Evolutionary conservation across 2,329 filamentous ascomycete genomes (phyloP).

Genomic region (Pseudogymnoascus sp.): DNA sequence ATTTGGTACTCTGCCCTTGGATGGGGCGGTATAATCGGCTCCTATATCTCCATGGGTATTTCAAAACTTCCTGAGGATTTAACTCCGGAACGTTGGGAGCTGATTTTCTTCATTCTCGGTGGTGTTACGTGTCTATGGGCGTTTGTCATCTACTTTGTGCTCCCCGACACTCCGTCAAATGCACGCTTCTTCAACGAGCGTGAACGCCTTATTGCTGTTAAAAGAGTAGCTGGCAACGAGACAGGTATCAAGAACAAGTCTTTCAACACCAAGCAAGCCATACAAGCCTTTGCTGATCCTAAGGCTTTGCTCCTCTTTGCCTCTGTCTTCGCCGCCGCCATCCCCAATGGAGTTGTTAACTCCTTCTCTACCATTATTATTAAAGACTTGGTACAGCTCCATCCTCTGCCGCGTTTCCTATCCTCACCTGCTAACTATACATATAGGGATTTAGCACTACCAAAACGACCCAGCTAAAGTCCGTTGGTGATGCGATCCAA

Average conservation of each 20-base stretch:
- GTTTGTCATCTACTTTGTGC: slow-evolving; percentile 25
- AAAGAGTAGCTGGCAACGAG: slow-evolving; percentile 28
- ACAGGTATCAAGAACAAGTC: slow-evolving; percentile 32
- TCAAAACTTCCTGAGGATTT: slow-evolving; percentile 23
- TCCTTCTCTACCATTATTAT: slow-evolving; percentile 33
- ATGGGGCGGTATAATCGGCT: slow-evolving; percentile 29
- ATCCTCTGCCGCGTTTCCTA: background rate
- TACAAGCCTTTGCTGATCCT: slow-evolving; percentile 25
- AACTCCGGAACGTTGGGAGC: slow-evolving; percentile 27
- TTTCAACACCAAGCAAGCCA: slow-evolving; percentile 26
- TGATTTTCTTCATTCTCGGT: slow-evolving; percentile 30
- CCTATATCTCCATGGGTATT: slow-evolving; percentile 30
- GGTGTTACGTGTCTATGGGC: slow-evolving; percentile 30
- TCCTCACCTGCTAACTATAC: background rate
- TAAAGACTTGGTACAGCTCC: slow-evolving; percentile 21
- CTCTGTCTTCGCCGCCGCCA: slow-evolving; percentile 11
- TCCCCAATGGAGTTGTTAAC: slow-evolving; percentile 26
- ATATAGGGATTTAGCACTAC: slow-evolving; percentile 27
- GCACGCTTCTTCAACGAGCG: slow-evolving; percentile 26
- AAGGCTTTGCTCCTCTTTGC: slow-evolving; percentile 26
- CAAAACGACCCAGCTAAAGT: slow-evolving; percentile 30
- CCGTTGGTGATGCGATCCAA: slow-evolving; percentile 33
- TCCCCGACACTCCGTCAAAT: slow-evolving; percentile 30
- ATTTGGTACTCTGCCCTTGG: slow-evolving; percentile 29
- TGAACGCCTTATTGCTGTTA: slow-evolving; percentile 27